Evolutionary conservation across 2,329 filamentous ascomycete species (phyloP).

Genomic region (Aspergillus fijiensis): DNA sequence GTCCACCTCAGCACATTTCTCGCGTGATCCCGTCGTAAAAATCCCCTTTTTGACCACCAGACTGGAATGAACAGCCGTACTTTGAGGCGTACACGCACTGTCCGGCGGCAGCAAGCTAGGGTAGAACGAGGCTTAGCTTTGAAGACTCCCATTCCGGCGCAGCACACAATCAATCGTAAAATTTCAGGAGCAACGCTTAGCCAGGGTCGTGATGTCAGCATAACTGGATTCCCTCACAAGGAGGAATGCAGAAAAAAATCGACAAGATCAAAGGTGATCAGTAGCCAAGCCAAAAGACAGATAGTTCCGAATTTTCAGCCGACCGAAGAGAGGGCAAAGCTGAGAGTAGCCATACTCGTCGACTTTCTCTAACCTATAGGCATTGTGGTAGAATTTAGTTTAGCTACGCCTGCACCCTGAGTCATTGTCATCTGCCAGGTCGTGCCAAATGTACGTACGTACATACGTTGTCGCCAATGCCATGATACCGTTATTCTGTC

Average conservation of each 20-base stretch:
- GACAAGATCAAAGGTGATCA: slow-evolving; percentile 1
- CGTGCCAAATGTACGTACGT: background rate
- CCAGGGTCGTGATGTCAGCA: slow-evolving; percentile 1
- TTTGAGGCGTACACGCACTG: slow-evolving; percentile 1
- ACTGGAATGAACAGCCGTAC: slow-evolving; percentile 6
- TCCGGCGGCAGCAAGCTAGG: slow-evolving; percentile 7
- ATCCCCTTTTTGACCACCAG: slow-evolving; percentile 10
- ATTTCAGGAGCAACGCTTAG: slow-evolving; percentile 9
- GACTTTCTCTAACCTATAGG: too few relatives aligned
- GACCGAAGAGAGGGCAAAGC: background rate
- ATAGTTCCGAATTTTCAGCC: background rate
- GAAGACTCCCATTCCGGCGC: slow-evolving; percentile 6
- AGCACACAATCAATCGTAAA: slow-evolving; percentile 5
- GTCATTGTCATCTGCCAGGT: slow-evolving; percentile 6
- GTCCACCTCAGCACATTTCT: slow-evolving; percentile 5
- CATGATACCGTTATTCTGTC: slow-evolving; percentile 14
- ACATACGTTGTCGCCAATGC: background rate
- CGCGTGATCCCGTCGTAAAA: background rate
- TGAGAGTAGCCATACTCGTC: background rate
- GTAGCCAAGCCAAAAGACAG: background rate
- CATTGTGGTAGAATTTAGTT: background rate
- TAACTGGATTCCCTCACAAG: slow-evolving; percentile 2
- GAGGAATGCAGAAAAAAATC: slow-evolving; percentile 5
- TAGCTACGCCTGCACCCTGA: background rate
- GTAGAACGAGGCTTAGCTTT: slow-evolving; percentile 12